Evolutionary conservation across 495 filamentous ascomycete species (phyloP).

Genomic region (Penicillium bialowiezense): DNA sequence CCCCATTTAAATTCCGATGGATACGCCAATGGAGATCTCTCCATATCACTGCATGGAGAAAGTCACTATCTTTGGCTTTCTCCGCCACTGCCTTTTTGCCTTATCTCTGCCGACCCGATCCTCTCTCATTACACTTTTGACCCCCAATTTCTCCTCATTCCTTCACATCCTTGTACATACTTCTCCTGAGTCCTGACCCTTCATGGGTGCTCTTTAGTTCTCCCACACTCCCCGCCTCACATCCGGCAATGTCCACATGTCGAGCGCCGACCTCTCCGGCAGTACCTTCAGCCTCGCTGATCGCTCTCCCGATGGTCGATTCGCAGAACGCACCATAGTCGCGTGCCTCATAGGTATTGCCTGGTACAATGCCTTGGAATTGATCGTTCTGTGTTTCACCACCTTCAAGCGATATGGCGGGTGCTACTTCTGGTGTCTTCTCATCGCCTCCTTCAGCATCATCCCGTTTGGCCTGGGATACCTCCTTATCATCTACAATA

Average conservation of each 20-base stretch:
- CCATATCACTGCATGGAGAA: background rate
- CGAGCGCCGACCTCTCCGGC: slow-evolving; percentile 12
- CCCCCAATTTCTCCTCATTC: background rate
- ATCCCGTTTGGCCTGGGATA: slow-evolving; percentile 53
- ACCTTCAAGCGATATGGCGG: slow-evolving; percentile 49
- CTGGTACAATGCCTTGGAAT: slow-evolving; percentile 48
- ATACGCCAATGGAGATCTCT: slow-evolving; percentile 1
- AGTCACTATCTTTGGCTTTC: background rate
- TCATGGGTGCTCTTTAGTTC: slow-evolving; percentile 1
- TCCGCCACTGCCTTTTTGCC: slow-evolving; percentile 22
- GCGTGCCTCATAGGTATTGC: slow-evolving; percentile 43
- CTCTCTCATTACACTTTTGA: background rate
- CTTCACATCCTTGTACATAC: background rate
- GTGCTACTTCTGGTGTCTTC: slow-evolving; percentile 54
- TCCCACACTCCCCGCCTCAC: too few relatives aligned
- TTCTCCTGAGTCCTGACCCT: background rate
- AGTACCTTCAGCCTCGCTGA: slow-evolving; percentile 24
- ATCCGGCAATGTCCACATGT: slow-evolving; percentile 22
- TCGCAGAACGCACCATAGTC: slow-evolving; percentile 18
- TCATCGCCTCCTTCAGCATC: slow-evolving; percentile 49
- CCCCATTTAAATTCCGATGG: background rate
- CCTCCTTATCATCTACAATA: slow-evolving; percentile 47
- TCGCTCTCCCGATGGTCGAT: slow-evolving; percentile 5
- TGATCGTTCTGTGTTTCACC: slow-evolving; percentile 46
- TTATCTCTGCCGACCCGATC: slow-evolving; percentile 9